Base-by-base conservation (phyloP, 1,284 basidiomycete species). In the Ustilago cynodontis region DNA sequence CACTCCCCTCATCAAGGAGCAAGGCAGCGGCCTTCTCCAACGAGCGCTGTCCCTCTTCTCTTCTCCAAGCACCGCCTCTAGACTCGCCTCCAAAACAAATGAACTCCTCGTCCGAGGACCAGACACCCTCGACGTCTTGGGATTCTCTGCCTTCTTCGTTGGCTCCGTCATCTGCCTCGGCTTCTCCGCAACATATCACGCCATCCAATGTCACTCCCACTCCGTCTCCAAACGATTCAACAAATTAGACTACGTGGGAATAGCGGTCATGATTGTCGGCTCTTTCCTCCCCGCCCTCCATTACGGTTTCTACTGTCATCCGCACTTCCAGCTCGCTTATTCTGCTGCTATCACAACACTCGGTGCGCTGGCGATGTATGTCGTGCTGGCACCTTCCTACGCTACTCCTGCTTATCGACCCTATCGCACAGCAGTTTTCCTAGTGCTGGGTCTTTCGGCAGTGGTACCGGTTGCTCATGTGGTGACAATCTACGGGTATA, bases 371-470 rank as follows among this genome's bases (percentile, higher is more conserved):
- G 91, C 92, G 5, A 89, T 91, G 43, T 92, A 91, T 86, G 90
- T 93, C 71, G 93, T 96, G 22, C 88, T 95, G 18, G 90, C 91
- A 61, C 93, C 93, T 0, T 89, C 91, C 81, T 94, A 94, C 86
- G 88, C 91, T 16, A 92, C 91, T 72, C 91, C 92, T 1, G 89
- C 89, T 0, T 92, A 93, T 85, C 89, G 94, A 24, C 90, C 91
- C 77, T 90, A 92, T 63, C 91, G 95, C 24, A 95, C 94, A 3
- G 86, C 88, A 24, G 90, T 94, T 9, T 97, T 96, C 87, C 89
- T 94, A 74, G 90, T 89, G 11, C 90, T 96, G 16, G 94, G 94
- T 16, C 87, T 93, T 29, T 91, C 90, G 71, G 92, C 90, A 10
- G 86, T 93, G 41, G 39, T 93, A 6, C 94, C 94, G 28, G 88